Evolutionary conservation across 371 early-diverging fungal species (phyloP).

Genomic region (Saksenaea vasiformis): DNA sequence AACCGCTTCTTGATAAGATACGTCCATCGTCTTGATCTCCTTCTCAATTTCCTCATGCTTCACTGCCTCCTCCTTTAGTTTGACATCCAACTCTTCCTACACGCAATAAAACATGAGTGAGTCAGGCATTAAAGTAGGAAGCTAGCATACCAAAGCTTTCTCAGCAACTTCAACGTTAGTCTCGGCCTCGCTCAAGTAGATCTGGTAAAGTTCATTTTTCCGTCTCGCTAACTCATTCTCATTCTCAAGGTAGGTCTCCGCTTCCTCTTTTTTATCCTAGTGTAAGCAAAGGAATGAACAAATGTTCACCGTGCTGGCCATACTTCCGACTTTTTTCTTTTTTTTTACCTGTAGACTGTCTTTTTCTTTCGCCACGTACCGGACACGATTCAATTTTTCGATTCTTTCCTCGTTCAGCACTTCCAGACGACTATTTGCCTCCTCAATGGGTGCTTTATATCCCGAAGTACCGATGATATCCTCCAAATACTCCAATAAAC

Average conservation of each 20-base stretch:
- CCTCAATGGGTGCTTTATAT: constrained; percentile 91
- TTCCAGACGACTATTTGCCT: constrained; percentile 69
- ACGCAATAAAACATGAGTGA: neutral
- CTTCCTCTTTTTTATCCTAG: constrained; percentile 82
- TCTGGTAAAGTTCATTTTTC: constrained; percentile 79
- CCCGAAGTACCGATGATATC: constrained; percentile 98
- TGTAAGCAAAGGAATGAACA: neutral
- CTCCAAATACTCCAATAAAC: constrained; percentile 98
- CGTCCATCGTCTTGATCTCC: constrained; percentile 61
- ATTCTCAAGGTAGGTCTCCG: constrained; percentile 74
- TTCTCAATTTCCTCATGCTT: constrained; percentile 59
- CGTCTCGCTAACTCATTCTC: constrained; percentile 80
- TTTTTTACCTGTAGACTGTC: constrained; percentile 63
- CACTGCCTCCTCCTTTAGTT: constrained; percentile 51
- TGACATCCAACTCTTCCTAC: constrained; percentile 51
- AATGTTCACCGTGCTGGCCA: neutral
- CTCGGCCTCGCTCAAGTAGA: constrained; percentile 54
- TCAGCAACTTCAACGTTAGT: constrained; percentile 47
- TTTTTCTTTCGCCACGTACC: constrained; percentile 84
- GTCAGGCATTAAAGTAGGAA: neutral
- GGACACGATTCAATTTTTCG: constrained; percentile 84
- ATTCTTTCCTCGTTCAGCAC: constrained; percentile 75
- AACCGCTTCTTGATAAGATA: constrained; percentile 45
- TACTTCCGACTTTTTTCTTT: too few species aligned
- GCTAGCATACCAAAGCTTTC: constrained; percentile 45